Evolutionary conservation across 2,329 filamentous ascomycete genomes (phyloP).

Genomic region (Myrmaecium sp.): DNA sequence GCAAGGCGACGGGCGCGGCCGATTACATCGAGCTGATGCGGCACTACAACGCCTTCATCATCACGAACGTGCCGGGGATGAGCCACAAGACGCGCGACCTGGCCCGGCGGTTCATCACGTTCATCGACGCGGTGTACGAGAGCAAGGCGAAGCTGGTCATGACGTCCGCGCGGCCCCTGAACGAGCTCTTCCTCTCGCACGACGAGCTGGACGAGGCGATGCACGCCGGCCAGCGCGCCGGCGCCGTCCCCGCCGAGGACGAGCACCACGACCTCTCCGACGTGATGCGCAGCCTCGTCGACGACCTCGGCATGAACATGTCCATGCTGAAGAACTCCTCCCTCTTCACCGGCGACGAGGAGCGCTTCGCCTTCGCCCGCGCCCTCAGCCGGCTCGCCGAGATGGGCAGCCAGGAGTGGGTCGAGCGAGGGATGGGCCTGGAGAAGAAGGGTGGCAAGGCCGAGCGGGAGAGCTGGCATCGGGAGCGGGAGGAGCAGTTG

Average conservation of each 20-base stretch:
- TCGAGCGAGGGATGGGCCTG: constrained; percentile 57
- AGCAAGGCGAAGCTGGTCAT: constrained; percentile 80
- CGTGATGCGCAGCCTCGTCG: constrained; percentile 65
- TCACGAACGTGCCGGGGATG: constrained; percentile 88
- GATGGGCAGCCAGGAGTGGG: constrained; percentile 93
- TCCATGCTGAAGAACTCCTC: constrained; percentile 67
- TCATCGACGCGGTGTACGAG: constrained; percentile 94
- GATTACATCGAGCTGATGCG: constrained; percentile 88
- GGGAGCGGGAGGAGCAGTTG: no score
- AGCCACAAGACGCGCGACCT: constrained; percentile 71
- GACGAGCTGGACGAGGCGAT: constrained; percentile 25
- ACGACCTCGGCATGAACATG: constrained; percentile 75
- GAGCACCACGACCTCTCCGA: constrained; percentile 42
- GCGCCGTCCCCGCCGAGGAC: constrained; percentile 22
- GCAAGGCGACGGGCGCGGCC: constrained; percentile 72
- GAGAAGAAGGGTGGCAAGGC: constrained; percentile 47
- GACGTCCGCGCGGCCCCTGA: constrained; percentile 71
- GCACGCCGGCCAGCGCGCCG: constrained; percentile 22
- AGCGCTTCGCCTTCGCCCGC: constrained; percentile 87
- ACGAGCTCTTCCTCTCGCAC: constrained; percentile 19
- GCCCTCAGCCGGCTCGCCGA: constrained; percentile 71
- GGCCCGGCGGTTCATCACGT: constrained; percentile 87
- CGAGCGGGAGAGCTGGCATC: constrained; percentile 49
- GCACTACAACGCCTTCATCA: constrained; percentile 79
- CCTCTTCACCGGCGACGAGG: constrained; percentile 87